Evolutionary conservation across 441 rosid genomes (phyloP).

Genomic region (Hypseocharis bilobata): DNA sequence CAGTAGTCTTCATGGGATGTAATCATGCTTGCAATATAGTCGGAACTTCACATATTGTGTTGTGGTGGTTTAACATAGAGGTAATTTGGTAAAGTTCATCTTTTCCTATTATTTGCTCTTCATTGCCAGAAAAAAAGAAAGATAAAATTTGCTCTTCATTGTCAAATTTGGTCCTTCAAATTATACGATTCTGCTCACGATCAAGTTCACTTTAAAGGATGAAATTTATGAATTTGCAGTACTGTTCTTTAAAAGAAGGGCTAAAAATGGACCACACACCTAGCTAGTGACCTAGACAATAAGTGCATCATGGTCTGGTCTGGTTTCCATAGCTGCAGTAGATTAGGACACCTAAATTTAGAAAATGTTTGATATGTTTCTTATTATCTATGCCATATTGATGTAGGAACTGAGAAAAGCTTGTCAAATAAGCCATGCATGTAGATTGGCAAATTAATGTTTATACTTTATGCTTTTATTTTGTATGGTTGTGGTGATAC

Average conservation of each 20-base stretch:
- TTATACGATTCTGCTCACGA: not conserved
- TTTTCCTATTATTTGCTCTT: not conserved
- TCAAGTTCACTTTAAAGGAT: not conserved
- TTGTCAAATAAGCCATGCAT: no score
- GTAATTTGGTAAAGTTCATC: no score
- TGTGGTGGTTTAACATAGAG: not conserved
- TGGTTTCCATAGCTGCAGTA: not conserved
- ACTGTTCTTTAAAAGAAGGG: not conserved
- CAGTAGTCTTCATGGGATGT: no score
- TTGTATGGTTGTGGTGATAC: slow-evolving; percentile 4
- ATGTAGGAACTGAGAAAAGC: no score
- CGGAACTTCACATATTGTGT: no score
- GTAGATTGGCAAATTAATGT: not conserved
- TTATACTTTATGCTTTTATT: not conserved
- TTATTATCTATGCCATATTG: not conserved
- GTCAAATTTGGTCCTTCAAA: not conserved
- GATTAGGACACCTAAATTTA: not conserved
- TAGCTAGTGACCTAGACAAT: not conserved
- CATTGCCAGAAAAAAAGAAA: no score
- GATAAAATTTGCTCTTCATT: not conserved
- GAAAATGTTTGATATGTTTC: not conserved
- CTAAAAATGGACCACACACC: not conserved
- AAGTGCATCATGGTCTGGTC: no score
- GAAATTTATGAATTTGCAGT: not conserved
- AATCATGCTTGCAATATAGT: no score